phyloP scores from a whole-genome alignment of 768 basidiomycete species.

The Amanita phalloides region DNA sequence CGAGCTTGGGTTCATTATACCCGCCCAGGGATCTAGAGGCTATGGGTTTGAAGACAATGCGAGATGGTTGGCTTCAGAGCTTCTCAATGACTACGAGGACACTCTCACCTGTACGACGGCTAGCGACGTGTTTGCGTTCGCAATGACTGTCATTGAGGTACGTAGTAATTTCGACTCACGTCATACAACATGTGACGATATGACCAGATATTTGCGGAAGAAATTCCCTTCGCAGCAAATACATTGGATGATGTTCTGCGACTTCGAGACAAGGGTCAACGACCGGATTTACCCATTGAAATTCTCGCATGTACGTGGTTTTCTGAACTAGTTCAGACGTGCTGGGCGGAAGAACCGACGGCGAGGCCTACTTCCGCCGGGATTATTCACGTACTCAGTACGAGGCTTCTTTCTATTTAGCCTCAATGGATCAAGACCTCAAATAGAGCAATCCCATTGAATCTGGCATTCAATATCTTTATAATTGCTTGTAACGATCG shows the following conservation, averaged over 20 bases:
- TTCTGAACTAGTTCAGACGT: not conserved
- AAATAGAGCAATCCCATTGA: no score
- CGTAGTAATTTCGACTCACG: not conserved
- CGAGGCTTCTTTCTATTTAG: no score
- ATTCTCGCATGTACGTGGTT: not conserved
- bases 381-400: not conserved
- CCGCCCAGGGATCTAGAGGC: constrained; percentile 13
- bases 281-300: not conserved
- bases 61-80: constrained; percentile 23
- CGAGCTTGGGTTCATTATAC: constrained; percentile 16
- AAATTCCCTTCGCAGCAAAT: not conserved
- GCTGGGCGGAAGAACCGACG: not conserved
- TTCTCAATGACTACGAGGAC: constrained; percentile 9
- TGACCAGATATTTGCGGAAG: not conserved
- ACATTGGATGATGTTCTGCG: not conserved
- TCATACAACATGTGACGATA: not conserved
- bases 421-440: no score
- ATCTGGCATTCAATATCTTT: no score
- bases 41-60: constrained; percentile 13
- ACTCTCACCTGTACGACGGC: constrained; percentile 6
- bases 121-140: constrained; percentile 18
- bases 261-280: not conserved
- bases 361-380: not conserved
- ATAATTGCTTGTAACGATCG: no score
- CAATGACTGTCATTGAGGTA: constrained; percentile 19